Percentiles rank a stretch among this genome's conserved stretches.
These are phyloP conservation scores for Petasospora rhodanensis DNA, from an alignment of 1,139 yeast genomes.

Conservation along the genomic window DNA sequence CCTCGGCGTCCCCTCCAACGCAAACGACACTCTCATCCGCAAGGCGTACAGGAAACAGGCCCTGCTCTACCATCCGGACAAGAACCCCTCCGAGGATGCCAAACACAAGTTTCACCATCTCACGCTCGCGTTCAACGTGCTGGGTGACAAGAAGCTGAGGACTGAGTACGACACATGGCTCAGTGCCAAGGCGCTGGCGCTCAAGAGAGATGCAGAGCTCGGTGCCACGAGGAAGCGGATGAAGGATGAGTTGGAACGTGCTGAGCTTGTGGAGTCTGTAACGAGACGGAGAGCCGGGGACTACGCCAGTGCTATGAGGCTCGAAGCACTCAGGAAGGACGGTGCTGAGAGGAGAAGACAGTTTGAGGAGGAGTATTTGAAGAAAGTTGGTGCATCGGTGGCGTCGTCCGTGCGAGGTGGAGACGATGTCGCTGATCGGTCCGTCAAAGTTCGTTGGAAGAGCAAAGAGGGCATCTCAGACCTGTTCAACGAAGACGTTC, in stretches of 20 bases:
- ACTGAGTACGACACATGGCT: constrained; percentile 72
- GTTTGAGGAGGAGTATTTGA: constrained; percentile 12
- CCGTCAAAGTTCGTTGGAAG: constrained; percentile 22
- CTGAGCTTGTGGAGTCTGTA: constrained; percentile 13
- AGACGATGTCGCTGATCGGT: constrained; percentile 2
- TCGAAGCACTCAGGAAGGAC: constrained; percentile 23
- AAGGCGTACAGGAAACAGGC: constrained; percentile 87
- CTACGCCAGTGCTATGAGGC: constrained; percentile 6
- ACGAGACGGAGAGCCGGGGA: background rate
- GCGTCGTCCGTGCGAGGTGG: background rate
- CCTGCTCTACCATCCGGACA: constrained; percentile 83
- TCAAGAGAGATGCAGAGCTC: constrained; percentile 10
- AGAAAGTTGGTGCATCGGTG: constrained; percentile 5
- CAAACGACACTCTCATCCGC: constrained; percentile 67
- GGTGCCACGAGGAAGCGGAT: constrained; percentile 16
- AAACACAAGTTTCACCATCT: constrained; percentile 74
- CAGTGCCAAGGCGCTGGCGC: constrained; percentile 6
- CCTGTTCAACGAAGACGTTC: constrained; percentile 19
- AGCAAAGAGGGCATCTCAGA: constrained; percentile 19
- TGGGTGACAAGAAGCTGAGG: constrained; percentile 81
- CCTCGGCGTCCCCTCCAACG: constrained; percentile 59
- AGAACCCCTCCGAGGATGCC: constrained; percentile 80
- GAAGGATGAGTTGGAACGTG: constrained; percentile 22
- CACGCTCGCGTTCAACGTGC: constrained; percentile 82
- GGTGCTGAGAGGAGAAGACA: constrained; percentile 18